phyloP scores from a whole-genome alignment of 1,284 basidiomycete species.

The Puccinia sorghi region DNA sequence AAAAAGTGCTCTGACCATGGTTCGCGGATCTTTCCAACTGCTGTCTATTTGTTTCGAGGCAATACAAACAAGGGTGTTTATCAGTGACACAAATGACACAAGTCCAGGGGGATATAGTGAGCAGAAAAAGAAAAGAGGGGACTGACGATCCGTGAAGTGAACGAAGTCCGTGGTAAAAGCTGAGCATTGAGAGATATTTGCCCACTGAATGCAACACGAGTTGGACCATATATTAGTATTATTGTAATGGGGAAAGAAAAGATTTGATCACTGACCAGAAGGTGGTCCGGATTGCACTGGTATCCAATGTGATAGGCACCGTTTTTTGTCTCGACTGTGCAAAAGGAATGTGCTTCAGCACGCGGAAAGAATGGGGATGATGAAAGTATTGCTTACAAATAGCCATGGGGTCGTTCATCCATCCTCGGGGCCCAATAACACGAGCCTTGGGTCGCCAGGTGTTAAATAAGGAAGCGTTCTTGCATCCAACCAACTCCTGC shows the following conservation, averaged over 20 bases:
- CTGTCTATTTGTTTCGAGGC: not conserved
- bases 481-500: slow-evolving; percentile 51
- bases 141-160: slow-evolving; percentile 51
- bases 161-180: slow-evolving; percentile 52
- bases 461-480: slow-evolving; percentile 53
- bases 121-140: too few relatives aligned
- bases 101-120: too few relatives aligned
- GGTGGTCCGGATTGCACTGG: slow-evolving; percentile 52
- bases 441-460: slow-evolving; percentile 53
- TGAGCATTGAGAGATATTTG: slow-evolving; percentile 53
- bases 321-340: slow-evolving; percentile 47
- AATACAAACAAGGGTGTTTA: not conserved
- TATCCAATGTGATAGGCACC: slow-evolving; percentile 53
- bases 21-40: slow-evolving; percentile 50
- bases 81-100: too few relatives aligned
- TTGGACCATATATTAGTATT: too few relatives aligned
- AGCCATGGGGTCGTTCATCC: slow-evolving; percentile 55
- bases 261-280: slow-evolving; percentile 9
- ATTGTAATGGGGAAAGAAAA: too few relatives aligned
- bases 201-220: slow-evolving; percentile 47
- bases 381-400: slow-evolving; percentile 48
- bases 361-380: not conserved
- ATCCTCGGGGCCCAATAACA: slow-evolving; percentile 53
- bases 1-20: slow-evolving; percentile 50
- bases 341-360: not conserved